These are phyloP conservation scores for Globisporangium canariense DNA, from an alignment of 352 stramenopile species.

Conservation along the genomic window DNA sequence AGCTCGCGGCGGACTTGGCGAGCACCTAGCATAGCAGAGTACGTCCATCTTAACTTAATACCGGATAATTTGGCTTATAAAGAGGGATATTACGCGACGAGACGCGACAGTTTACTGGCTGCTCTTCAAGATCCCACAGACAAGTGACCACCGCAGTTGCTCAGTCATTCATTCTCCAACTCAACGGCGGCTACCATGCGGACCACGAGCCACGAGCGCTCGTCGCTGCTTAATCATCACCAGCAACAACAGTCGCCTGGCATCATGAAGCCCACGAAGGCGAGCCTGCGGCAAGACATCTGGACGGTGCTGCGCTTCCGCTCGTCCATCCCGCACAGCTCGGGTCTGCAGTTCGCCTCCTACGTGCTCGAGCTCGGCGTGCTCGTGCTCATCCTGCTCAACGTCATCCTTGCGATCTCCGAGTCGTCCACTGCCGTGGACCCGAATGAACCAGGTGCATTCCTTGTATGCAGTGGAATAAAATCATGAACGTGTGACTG, in stretches of 20 bases:
- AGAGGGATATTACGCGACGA: too few relatives aligned
- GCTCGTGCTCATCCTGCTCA: constrained; percentile 53
- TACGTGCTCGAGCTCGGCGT: constrained; percentile 52
- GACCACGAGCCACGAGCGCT: constrained; percentile 1
- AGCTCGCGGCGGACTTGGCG: constrained; percentile 51
- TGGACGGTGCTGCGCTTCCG: constrained; percentile 63
- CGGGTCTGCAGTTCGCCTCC: constrained; percentile 44
- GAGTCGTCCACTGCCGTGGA: constrained; percentile 25
- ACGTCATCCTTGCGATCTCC: constrained; percentile 54
- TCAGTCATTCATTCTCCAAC: neutral
- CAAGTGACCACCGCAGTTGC: neutral
- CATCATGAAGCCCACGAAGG: neutral
- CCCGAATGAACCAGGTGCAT: constrained; percentile 15
- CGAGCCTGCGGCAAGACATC: constrained; percentile 39
- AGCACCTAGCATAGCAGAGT: constrained; percentile 24
- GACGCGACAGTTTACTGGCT: neutral
- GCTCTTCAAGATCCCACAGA: neutral
- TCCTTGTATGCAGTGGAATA: neutral
- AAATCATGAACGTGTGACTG: neutral
- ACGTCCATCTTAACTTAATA: too few relatives aligned
- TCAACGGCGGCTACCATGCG: neutral
- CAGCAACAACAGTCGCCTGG: neutral
- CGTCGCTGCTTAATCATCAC: constrained; percentile 1
- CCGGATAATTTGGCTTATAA: too few relatives aligned
- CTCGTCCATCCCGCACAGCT: constrained; percentile 38